Base-by-base conservation (phyloP, 495 filamentous ascomycete species). In the Penicillium canescens region DNA sequence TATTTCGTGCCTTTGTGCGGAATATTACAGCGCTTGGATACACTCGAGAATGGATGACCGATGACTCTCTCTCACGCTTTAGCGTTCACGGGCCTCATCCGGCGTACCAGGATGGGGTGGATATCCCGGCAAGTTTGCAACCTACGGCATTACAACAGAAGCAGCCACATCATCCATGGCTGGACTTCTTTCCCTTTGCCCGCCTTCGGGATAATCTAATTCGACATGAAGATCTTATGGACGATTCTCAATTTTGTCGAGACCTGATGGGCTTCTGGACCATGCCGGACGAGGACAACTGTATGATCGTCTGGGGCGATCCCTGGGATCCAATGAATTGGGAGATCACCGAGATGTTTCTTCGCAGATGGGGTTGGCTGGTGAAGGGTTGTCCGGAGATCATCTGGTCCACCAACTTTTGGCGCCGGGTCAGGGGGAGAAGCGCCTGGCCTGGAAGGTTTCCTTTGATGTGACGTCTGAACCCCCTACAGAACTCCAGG, bases 271-370 rank as follows among this genome's bases (percentile, higher is more conserved):
- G 28, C 8, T 9, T 16, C 9, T 43, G 10, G 26, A 45, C 18
- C 12, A 43, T 24, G 12, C 24, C 10, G 28, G 36, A 20, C 44
- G 16, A 6, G 9, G 28, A 31, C 6, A 47, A 47, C 7, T 69
- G 59, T 28, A 6, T 77, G 4, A 51, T 77, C 37, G 66, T 73
- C 13, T 78, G 75, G 75, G 62, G 70, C 12, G 64, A 74, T 24
- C 70, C 75, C 24, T 74, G 73, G 71, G 52, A 66, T 37, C 26
- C 26, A 9, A 31, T 31, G 1, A 60, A 63, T 8, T 78, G 73
- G 74, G 75, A 76, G 42, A 34, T 73, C 0, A 70, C 59, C n/a
- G 66, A 71, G 23, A 46, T 42, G 18, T 76, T 78, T 33, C 43
- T 61, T 35, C 51, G 34, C 23, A 70, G 61, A 35, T 78, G 72